Percentiles rank a stretch among this genome's conserved stretches.
These are phyloP conservation scores for Talaromyces pinophilus DNA, from an alignment of 2,329 filamentous ascomycete genomes.

Conservation along the genomic window DNA sequence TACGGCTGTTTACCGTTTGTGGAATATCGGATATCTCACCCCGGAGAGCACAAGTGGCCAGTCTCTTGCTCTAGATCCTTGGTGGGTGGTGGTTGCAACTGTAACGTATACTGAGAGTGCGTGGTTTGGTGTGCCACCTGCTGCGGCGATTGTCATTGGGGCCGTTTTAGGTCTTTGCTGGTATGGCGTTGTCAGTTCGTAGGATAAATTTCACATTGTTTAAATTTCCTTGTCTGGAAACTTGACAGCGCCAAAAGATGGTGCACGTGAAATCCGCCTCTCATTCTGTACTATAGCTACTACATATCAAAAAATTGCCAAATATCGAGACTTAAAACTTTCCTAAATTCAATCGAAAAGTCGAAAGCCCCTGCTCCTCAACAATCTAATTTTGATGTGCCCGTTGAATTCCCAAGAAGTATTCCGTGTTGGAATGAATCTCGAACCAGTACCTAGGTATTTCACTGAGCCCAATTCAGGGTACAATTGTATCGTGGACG, in stretches of 20 bases:
- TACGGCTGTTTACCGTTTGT: conserved; percentile 64
- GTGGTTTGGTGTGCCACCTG: conserved; percentile 51
- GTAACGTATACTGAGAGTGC: conserved; percentile 49
- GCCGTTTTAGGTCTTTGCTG: conserved; percentile 51
- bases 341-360: too few relatives aligned
- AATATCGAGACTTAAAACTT: too few relatives aligned
- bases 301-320: too few relatives aligned
- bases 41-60: conserved; percentile 51
- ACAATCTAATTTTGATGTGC: too few relatives aligned
- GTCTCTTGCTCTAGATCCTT: conserved; percentile 60
- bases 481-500: too few relatives aligned
- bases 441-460: too few relatives aligned
- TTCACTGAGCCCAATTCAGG: too few relatives aligned
- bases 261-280: too few relatives aligned
- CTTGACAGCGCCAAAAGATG: not conserved
- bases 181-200: conserved; percentile 46
- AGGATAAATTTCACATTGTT: not conserved
- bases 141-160: conserved; percentile 50
- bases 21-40: conserved; percentile 63
- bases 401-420: too few relatives aligned
- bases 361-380: too few relatives aligned
- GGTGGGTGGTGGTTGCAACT: conserved; percentile 64
- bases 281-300: too few relatives aligned
- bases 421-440: too few relatives aligned
- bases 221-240: not conserved